Conservation (phyloP, 1,139 yeast genomes). For the Taphrina flavorubra region DNA sequence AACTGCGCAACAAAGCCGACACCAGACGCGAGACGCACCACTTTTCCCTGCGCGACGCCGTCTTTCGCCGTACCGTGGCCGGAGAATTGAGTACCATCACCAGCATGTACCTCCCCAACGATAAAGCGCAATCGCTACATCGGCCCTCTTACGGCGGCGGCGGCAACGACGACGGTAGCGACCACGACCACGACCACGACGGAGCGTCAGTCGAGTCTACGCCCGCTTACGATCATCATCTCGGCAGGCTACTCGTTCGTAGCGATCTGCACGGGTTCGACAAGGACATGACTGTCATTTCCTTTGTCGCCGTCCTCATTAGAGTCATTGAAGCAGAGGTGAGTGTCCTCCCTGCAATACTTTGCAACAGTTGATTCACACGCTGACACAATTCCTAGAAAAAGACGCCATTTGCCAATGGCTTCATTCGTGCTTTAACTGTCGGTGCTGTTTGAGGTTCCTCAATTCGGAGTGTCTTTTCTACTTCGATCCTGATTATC, state of each 20-base stretch:
- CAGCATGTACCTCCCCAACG: slow-evolving; percentile 20
- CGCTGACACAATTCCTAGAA: background rate
- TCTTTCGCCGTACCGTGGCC: slow-evolving; percentile 16
- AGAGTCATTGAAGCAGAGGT: slow-evolving; percentile 23
- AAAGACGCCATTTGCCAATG: slow-evolving; percentile 9
- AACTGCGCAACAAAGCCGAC: slow-evolving; percentile 10
- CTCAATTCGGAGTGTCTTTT: too few species aligned
- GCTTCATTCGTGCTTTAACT: slow-evolving; percentile 10
- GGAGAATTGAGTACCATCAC: slow-evolving; percentile 23
- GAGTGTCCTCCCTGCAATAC: background rate
- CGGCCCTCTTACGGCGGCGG: too few species aligned
- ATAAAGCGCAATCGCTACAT: background rate
- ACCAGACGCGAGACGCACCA: slow-evolving; percentile 6
- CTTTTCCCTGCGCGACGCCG: slow-evolving; percentile 13
- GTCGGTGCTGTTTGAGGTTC: slow-evolving; percentile 3
- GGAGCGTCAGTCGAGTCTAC: background rate
- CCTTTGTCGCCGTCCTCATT: slow-evolving; percentile 18
- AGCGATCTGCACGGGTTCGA: slow-evolving; percentile 12
- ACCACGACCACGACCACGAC: background rate
- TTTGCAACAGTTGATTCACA: too few species aligned
- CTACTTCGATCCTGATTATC: too few species aligned
- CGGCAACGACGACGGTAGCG: background rate
- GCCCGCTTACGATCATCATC: slow-evolving; percentile 1
- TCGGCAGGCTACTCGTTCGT: slow-evolving; percentile 12
- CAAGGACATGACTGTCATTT: slow-evolving; percentile 24